Base-by-base conservation (phyloP, 805 yeast species). In the Brettanomyces naardenensis region DNA sequence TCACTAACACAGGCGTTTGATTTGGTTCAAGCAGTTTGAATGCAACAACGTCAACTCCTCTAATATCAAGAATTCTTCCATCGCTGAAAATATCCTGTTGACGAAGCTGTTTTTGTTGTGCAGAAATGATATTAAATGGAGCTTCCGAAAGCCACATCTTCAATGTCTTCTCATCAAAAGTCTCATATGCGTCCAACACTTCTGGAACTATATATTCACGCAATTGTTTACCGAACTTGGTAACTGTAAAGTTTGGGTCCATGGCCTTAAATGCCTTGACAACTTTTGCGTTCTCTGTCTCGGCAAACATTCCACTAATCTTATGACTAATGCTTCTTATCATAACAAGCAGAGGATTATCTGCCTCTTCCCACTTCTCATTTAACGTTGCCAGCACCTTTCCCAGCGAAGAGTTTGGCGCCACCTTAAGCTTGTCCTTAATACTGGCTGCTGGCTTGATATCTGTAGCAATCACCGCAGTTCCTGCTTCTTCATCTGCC, bases 111-210 rank as follows among this genome's bases (percentile, higher is more conserved):
- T 92, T 92, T 59, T 90, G 88, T 59, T 84, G 86, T 25, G 96
- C 95, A 48, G 83, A 76, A 75, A 95, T 87, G 42, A 92, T 94
- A 58, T 90, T 90, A 66, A 65, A 90, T 31, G 98, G 97, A 21
- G 97, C 97, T 64, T 92, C 98, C 35, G 94, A 80, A 42, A 92
- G 75, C 99, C 99, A 92, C 51, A 69, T 66, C 61, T 89, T 85
- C 58, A 92, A 71, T 17, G 80, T 80, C 36, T 70, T 71, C 45
- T 80, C 90, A 51, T 92, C 97, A 47, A 95, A 95, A 49, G 82
- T 82, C 42, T 86, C 86, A 62, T 88, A 89, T 6, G 97, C 97
- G 55, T 92, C 99, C 53, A 92, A 68, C 26, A 92, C 76, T 61
- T 92, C 99, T 9, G 99, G 98, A 40, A 92, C 77, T 45, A 92